Conservation (phyloP, 2,329 filamentous ascomycete species). For the Alternaria triticimaculans region DNA sequence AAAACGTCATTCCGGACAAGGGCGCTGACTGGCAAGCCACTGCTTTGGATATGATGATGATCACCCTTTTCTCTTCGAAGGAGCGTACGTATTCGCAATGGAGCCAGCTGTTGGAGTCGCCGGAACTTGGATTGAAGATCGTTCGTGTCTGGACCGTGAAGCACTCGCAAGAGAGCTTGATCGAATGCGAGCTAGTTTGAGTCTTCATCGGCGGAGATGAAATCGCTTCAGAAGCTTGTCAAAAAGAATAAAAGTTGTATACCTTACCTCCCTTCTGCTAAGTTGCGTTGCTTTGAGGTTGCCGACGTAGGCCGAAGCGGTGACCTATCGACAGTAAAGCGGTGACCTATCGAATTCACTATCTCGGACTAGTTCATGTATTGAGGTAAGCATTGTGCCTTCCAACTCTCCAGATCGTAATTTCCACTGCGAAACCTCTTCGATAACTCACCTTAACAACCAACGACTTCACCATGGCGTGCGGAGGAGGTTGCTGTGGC, state of each 20-base stretch:
- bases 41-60: not conserved
- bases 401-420: not conserved
- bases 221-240: not conserved
- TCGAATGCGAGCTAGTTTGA: not conserved
- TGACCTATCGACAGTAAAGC: not conserved
- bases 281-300: not conserved
- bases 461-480: constrained; percentile 18
- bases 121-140: not conserved
- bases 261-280: not conserved
- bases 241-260: not conserved
- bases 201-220: not conserved
- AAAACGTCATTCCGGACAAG: not conserved
- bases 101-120: not conserved
- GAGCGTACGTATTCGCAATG: not conserved
- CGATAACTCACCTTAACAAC: not conserved
- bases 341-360: too few relatives aligned
- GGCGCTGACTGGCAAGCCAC: not conserved
- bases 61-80: not conserved
- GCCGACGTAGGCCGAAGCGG: not conserved
- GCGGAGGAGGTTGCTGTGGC: constrained; percentile 21
- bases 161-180: not conserved
- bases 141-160: not conserved
- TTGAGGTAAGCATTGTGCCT: too few relatives aligned
- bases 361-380: too few relatives aligned
- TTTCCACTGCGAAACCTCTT: not conserved